These are phyloP conservation scores for Acanthamoeba healyi DNA, from an alignment of 208 protist species.

Conservation along the genomic window DNA sequence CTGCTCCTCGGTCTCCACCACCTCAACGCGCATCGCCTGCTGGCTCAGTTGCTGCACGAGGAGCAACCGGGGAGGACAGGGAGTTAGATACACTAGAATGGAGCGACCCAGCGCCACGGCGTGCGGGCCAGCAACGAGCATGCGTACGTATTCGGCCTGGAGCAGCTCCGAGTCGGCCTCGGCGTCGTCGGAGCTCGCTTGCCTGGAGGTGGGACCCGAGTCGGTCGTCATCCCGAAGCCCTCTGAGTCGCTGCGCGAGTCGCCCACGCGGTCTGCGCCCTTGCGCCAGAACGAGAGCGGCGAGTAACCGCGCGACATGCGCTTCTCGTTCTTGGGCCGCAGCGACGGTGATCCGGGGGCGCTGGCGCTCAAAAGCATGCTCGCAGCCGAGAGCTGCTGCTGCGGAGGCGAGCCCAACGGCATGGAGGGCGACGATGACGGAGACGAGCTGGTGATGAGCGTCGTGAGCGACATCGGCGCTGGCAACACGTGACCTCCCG, in stretches of 20 bases:
- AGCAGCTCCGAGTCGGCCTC: not conserved
- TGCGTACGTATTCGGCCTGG: not conserved
- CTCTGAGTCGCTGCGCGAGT: not conserved
- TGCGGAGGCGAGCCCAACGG: not conserved
- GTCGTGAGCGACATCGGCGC: not conserved
- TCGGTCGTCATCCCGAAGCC: not conserved
- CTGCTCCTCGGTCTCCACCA: slow-evolving; percentile 17
- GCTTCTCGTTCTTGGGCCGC: not conserved
- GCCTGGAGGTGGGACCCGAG: not conserved
- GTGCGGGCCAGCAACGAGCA: not conserved
- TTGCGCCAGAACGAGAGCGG: slow-evolving; percentile 30
- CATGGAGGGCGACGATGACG: not conserved
- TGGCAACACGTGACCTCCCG: not conserved
- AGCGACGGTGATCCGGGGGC: not conserved
- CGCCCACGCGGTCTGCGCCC: not conserved
- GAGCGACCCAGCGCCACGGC: too few species aligned
- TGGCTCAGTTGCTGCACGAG: slow-evolving; percentile 3
- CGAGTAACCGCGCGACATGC: not conserved
- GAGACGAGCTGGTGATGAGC: not conserved
- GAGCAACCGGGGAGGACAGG: too few species aligned
- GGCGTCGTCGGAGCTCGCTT: not conserved
- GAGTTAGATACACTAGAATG: too few species aligned
- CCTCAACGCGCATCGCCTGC: not conserved
- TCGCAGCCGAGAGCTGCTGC: too few species aligned
- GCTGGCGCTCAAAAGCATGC: too few species aligned